Evolutionary conservation across 2,329 filamentous ascomycete genomes (phyloP).

Genomic region (Nigrospora oryzae): DNA sequence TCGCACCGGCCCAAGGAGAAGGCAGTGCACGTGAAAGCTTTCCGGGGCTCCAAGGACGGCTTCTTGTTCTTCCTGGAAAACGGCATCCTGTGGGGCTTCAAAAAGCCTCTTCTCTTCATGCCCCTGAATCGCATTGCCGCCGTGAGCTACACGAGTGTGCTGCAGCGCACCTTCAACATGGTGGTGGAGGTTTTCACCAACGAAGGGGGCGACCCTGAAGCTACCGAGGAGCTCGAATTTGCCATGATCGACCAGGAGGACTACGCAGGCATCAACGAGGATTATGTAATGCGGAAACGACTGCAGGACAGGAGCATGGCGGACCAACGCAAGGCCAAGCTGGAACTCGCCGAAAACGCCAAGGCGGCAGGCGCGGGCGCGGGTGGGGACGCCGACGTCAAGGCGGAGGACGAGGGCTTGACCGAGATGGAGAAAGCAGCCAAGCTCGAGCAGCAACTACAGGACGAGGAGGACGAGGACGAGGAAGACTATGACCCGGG

Average conservation of each 20-base stretch:
- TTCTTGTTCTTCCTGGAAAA: slow-evolving; percentile 59
- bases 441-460: slow-evolving; percentile 37
- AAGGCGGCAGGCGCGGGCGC: slow-evolving; percentile 36
- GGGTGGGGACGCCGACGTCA: slow-evolving; percentile 25
- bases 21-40: slow-evolving; percentile 58
- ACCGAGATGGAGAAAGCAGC: slow-evolving; percentile 38
- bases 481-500: slow-evolving; percentile 61
- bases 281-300: slow-evolving; percentile 51
- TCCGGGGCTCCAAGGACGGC: slow-evolving; percentile 60
- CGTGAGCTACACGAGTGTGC: slow-evolving; percentile 58
- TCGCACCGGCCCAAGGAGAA: slow-evolving; percentile 51
- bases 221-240: slow-evolving; percentile 56
- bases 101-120: slow-evolving; percentile 59
- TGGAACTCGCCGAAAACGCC: slow-evolving; percentile 50
- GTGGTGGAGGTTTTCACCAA: slow-evolving; percentile 48
- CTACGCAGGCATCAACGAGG: slow-evolving; percentile 53
- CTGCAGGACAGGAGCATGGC: slow-evolving; percentile 63
- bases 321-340: slow-evolving; percentile 57
- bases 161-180: slow-evolving; percentile 63
- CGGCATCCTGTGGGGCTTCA: slow-evolving; percentile 63
- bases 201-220: slow-evolving; percentile 29
- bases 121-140: slow-evolving; percentile 52
- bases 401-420: slow-evolving; percentile 27
- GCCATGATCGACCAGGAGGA: slow-evolving; percentile 64
- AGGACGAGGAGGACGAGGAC: slow-evolving; percentile 53